Conservation (phyloP, 2,329 filamentous ascomycete species). For the Fusarium nanum region DNA sequence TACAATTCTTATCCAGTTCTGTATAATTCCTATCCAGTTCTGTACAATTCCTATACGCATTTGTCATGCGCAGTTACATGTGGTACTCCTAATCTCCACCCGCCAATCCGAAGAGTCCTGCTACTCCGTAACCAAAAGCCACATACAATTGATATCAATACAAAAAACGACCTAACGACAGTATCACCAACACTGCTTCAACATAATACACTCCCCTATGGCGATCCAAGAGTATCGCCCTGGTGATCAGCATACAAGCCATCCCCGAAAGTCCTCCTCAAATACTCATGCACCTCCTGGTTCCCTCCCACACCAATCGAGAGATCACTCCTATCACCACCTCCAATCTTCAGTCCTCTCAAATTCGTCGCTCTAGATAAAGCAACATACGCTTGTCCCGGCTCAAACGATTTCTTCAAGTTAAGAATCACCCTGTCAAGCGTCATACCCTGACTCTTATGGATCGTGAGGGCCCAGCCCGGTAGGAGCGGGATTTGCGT, state of each 20-base stretch:
- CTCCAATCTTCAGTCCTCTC: conserved; percentile 17
- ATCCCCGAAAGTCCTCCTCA: conserved; percentile 14
- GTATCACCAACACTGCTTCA: not conserved
- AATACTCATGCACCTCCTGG: conserved; percentile 12
- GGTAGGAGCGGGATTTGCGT: conserved; percentile 70
- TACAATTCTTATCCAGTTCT: no score
- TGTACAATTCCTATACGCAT: not conserved
- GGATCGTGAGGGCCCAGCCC: conserved; percentile 72
- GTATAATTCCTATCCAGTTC: not conserved
- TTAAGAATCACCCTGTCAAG: conserved; percentile 56
- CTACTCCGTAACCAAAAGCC: not conserved
- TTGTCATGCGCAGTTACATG: not conserved
- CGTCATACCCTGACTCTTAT: conserved; percentile 73
- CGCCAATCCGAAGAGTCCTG: not conserved
- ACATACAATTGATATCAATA: not conserved
- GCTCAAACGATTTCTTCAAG: not conserved
- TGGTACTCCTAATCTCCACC: not conserved
- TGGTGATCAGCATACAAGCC: not conserved
- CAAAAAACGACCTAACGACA: not conserved
- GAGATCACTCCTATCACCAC: not conserved
- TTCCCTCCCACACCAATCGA: not conserved
- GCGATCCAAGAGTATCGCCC: no score
- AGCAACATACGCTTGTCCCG: not conserved
- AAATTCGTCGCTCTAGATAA: not conserved
- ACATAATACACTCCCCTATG: accelerated